phyloP scores from a whole-genome alignment of 2,329 filamentous ascomycete genomes.

The Septoria petroselini region DNA sequence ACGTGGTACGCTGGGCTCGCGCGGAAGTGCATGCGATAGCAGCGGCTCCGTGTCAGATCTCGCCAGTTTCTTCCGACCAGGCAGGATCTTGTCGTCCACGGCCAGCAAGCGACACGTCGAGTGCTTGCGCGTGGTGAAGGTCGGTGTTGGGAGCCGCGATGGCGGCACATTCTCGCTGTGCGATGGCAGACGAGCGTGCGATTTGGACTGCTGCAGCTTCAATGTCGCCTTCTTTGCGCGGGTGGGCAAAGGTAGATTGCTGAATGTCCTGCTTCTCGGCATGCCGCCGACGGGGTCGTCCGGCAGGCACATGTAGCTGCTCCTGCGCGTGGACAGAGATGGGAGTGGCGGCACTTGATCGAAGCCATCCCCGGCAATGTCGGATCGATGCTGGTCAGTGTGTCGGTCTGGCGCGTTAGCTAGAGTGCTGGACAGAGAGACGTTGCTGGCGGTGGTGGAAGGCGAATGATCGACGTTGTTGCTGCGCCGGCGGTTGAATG shows the following conservation, averaged over 20 bases:
- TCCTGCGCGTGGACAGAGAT: constrained; percentile 21
- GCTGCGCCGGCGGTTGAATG: constrained; percentile 37
- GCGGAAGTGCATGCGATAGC: constrained; percentile 23
- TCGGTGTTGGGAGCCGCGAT: constrained; percentile 29
- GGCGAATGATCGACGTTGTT: constrained; percentile 22
- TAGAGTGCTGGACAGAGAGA: constrained; percentile 28
- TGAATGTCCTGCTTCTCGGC: constrained; percentile 39
- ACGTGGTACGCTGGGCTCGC: constrained; percentile 21
- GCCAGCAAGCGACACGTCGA: constrained; percentile 25
- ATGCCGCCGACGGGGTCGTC: constrained; percentile 37
- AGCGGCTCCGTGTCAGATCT: constrained; percentile 39
- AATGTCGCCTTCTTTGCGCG: constrained; percentile 25
- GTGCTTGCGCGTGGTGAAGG: constrained; percentile 29
- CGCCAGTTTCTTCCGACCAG: constrained; percentile 26
- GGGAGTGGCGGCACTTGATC: constrained; percentile 18
- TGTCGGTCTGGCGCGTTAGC: constrained; percentile 20
- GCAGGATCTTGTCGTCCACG: constrained; percentile 15
- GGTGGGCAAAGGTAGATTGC: constrained; percentile 37
- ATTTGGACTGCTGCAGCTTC: constrained; percentile 28
- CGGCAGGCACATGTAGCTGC: constrained; percentile 36
- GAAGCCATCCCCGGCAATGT: constrained; percentile 12
- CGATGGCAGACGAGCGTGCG: constrained; percentile 33
- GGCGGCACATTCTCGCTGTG: constrained; percentile 18
- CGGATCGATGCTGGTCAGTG: constrained; percentile 12
- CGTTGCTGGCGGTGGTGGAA: constrained; percentile 29